phyloP scores from a whole-genome alignment of 768 basidiomycete species.

The Agaricus blazei region DNA sequence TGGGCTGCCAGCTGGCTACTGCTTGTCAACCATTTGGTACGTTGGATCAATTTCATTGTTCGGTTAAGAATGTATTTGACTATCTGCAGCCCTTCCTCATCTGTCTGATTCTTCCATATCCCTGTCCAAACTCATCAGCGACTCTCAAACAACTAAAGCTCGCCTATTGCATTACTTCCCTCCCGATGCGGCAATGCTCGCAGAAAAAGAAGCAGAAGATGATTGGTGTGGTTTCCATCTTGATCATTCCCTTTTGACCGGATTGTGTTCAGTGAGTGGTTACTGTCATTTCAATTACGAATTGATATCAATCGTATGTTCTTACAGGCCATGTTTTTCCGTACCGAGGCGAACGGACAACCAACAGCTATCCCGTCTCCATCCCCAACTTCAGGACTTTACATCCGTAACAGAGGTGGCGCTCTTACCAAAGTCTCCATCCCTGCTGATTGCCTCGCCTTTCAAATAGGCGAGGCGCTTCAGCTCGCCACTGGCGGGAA shows the following conservation, averaged over 20 bases:
- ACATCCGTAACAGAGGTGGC: slow-evolving; percentile 83
- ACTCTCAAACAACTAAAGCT: slow-evolving; percentile 84
- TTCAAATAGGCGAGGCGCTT: slow-evolving; percentile 96
- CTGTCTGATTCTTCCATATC: slow-evolving; percentile 63
- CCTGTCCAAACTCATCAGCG: slow-evolving; percentile 63
- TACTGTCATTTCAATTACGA: neutral
- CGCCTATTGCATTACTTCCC: slow-evolving; percentile 97
- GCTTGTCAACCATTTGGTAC: slow-evolving; percentile 92
- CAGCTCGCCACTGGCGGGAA: slow-evolving; percentile 80
- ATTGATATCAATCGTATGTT: slow-evolving; percentile 1
- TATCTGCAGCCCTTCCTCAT: slow-evolving; percentile 52
- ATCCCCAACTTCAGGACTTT: slow-evolving; percentile 77
- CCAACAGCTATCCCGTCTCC: slow-evolving; percentile 58
- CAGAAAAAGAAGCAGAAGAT: slow-evolving; percentile 66
- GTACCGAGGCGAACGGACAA: slow-evolving; percentile 34
- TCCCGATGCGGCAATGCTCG: slow-evolving; percentile 26
- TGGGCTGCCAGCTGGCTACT: slow-evolving; percentile 74
- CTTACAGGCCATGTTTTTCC: slow-evolving; percentile 77
- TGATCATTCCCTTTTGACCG: slow-evolving; percentile 89
- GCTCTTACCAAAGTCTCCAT: slow-evolving; percentile 80
- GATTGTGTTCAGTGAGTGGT: slow-evolving; percentile 73
- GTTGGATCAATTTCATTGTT: slow-evolving; percentile 10
- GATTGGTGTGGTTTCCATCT: slow-evolving; percentile 95
- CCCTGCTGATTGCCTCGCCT: slow-evolving; percentile 80
- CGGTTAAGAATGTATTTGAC: neutral